These are phyloP conservation scores for Dactylellina drechsleri DNA, from an alignment of 2,329 filamentous ascomycete species.

Conservation along the genomic window DNA sequence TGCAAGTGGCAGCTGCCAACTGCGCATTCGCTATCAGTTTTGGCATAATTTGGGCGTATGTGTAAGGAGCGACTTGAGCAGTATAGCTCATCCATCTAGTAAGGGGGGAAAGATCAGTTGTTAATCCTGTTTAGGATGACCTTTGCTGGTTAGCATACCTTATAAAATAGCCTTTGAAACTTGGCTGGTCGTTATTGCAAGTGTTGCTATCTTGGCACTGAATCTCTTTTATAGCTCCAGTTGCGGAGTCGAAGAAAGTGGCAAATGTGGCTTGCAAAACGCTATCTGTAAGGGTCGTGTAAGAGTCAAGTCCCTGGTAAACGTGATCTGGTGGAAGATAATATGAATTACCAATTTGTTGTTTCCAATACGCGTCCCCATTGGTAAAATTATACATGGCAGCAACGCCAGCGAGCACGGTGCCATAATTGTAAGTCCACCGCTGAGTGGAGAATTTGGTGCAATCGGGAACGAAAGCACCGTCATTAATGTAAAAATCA, in stretches of 20 bases:
- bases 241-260: conserved; percentile 60
- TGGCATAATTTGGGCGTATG: conserved; percentile 68
- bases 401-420: conserved; percentile 72
- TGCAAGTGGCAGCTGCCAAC: conserved; percentile 72
- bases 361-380: conserved; percentile 48
- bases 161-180: conserved; percentile 75
- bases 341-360: conserved; percentile 22
- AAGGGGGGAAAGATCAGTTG: not conserved
- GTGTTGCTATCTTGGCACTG: conserved; percentile 71
- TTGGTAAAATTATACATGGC: conserved; percentile 72
- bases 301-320: not conserved
- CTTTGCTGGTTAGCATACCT: conserved; percentile 16
- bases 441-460: conserved; percentile 71
- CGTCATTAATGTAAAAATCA: conserved; percentile 74
- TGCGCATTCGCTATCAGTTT: conserved; percentile 69
- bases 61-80: conserved; percentile 71
- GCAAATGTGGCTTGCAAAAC: conserved; percentile 41
- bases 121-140: not conserved
- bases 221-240: conserved; percentile 71
- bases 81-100: conserved; percentile 73
- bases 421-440: conserved; percentile 74
- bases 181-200: conserved; percentile 77
- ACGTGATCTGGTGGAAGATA: not conserved
- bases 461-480: conserved; percentile 69
- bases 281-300: conserved; percentile 15